These are phyloP conservation scores for Xylariaceae sp. DNA, from an alignment of 2,329 filamentous ascomycete genomes.

Conservation along the genomic window DNA sequence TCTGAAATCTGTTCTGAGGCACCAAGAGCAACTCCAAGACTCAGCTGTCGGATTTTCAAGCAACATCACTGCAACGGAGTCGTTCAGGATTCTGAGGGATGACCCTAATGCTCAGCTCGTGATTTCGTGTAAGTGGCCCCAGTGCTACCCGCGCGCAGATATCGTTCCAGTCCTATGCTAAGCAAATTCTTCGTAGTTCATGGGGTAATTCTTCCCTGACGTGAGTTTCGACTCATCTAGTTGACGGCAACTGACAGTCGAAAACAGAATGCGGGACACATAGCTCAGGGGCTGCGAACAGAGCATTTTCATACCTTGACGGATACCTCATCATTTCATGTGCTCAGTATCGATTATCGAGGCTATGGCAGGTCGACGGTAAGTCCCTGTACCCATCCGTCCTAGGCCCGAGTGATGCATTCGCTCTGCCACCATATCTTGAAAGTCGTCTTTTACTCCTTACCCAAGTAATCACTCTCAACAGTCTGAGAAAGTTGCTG, in stretches of 20 bases:
- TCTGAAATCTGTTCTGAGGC: constrained; percentile 65
- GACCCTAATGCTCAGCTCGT: constrained; percentile 60
- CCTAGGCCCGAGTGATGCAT: neutral
- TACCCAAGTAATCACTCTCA: neutral
- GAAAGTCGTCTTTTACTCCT: no score
- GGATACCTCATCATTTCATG: constrained; percentile 67
- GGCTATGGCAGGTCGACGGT: constrained; percentile 73
- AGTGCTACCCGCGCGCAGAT: no score
- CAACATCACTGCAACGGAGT: constrained; percentile 52
- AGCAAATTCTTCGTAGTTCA: constrained; percentile 44
- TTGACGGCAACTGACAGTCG: constrained; percentile 35
- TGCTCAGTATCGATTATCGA: constrained; percentile 86
- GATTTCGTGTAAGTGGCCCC: constrained; percentile 50
- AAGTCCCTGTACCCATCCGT: neutral
- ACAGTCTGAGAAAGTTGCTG: neutral
- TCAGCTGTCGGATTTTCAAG: constrained; percentile 45
- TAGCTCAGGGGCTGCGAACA: constrained; percentile 73
- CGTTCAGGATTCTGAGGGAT: constrained; percentile 56
- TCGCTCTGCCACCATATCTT: no score
- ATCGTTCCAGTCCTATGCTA: neutral
- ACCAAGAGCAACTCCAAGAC: constrained; percentile 58
- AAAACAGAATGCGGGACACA: constrained; percentile 73
- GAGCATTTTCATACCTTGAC: constrained; percentile 73
- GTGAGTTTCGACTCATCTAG: constrained; percentile 6
- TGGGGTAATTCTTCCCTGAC: constrained; percentile 46